phyloP scores from a whole-genome alignment of 768 basidiomycete genomes.

The Trametes cubensis region DNA sequence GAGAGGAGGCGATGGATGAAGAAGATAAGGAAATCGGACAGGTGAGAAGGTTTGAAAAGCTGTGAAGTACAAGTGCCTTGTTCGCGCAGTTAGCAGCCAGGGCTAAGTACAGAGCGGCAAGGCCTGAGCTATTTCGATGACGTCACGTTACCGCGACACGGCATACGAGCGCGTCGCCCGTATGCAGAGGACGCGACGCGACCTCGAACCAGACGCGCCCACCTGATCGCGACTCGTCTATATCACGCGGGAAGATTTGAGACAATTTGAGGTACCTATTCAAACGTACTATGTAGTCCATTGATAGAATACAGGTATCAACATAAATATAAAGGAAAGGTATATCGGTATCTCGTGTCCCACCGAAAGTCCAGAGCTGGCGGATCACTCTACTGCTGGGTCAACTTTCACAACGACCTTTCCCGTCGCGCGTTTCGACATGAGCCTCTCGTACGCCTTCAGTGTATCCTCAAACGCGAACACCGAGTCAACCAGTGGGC shows the following conservation, averaged over 20 bases:
- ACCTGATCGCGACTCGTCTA: constrained; percentile 16
- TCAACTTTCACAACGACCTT: constrained; percentile 65
- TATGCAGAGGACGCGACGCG: constrained; percentile 3
- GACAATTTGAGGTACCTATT: no score
- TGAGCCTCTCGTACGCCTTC: constrained; percentile 63
- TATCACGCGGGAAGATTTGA: no score
- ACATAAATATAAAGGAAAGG: no score
- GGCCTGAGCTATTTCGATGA: background rate
- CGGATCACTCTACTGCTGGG: constrained; percentile 21
- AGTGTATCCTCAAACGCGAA: constrained; percentile 56
- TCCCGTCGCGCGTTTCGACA: constrained; percentile 59
- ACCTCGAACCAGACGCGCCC: constrained; percentile 8
- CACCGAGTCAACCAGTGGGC: constrained; percentile 60
- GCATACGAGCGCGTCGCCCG: no score
- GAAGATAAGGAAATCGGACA: constrained; percentile 7
- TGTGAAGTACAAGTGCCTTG: background rate
- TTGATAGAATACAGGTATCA: no score
- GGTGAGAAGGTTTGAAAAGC: constrained; percentile 9
- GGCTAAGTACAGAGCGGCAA: no score
- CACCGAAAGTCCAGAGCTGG: no score
- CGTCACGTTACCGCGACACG: constrained; percentile 14
- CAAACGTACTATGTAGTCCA: no score
- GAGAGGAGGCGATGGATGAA: background rate
- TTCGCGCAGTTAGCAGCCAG: no score
- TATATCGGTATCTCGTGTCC: no score